Percentiles rank a stretch among this genome's conserved stretches.
Evolutionary conservation across 495 filamentous ascomycete genomes (phyloP).

Genomic region (Aspergillus haitiensis): DNA sequence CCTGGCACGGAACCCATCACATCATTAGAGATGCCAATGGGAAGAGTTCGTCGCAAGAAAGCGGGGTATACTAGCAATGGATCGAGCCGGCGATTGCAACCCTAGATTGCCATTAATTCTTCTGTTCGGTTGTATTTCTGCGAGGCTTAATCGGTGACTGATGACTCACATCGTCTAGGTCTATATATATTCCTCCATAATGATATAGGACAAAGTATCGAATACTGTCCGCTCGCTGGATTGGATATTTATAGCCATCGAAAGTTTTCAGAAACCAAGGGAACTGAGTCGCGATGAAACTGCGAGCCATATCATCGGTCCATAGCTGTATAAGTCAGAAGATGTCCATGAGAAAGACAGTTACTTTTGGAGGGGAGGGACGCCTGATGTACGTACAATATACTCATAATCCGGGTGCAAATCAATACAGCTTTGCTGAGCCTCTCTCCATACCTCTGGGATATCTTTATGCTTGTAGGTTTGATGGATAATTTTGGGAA

Average conservation of each 20-base stretch:
- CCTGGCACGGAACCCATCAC: conserved; percentile 77
- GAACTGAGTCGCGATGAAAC: conserved; percentile 75
- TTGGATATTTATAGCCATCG: conserved; percentile 73
- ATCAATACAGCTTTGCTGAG: conserved; percentile 72
- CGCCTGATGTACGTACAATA: conserved; percentile 54
- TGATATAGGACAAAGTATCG: conserved; percentile 79
- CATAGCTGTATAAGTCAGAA: conserved; percentile 58
- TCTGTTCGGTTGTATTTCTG: too few species aligned
- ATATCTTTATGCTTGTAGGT: conserved; percentile 78
- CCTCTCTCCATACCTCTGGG: conserved; percentile 67
- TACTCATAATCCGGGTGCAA: conserved; percentile 78
- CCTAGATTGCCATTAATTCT: conserved; percentile 41
- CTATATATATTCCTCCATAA: conserved; percentile 84
- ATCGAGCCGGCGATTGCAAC: conserved; percentile 77
- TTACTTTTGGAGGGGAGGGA: too few species aligned
- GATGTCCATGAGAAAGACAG: background rate
- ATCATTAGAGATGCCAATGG: conserved; percentile 86
- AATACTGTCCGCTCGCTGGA: conserved; percentile 83
- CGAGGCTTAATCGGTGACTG: too few species aligned
- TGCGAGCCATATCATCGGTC: conserved; percentile 72
- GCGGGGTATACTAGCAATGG: conserved; percentile 77
- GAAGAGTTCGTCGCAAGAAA: conserved; percentile 75
- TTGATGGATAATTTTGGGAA: conserved; percentile 89
- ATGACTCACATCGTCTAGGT: conserved; percentile 74
- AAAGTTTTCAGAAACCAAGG: conserved; percentile 84